These are phyloP conservation scores for Pulveroboletus ravenelii DNA, from an alignment of 768 basidiomycete species.

Conservation along the genomic window DNA sequence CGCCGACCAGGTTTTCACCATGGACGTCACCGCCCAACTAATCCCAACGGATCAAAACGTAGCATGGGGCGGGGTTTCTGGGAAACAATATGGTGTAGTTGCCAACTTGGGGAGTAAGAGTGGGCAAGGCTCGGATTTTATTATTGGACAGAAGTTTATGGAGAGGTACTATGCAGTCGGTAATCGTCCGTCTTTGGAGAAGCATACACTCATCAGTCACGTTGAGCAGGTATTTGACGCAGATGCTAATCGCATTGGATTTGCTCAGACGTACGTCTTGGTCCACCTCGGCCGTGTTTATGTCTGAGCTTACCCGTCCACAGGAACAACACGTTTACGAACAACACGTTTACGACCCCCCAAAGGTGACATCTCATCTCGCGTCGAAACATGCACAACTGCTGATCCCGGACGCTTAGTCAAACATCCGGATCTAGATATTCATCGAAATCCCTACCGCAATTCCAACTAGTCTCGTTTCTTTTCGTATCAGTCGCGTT, in stretches of 20 bases:
- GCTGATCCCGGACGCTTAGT: too few relatives aligned
- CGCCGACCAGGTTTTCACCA: neutral
- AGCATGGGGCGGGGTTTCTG: conserved; percentile 7
- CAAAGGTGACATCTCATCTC: too few relatives aligned
- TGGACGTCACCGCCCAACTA: conserved; percentile 21
- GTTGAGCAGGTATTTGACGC: conserved; percentile 18
- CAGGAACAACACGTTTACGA: conserved; percentile 20
- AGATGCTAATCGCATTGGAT: conserved; percentile 18
- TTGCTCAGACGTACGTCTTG: conserved; percentile 21
- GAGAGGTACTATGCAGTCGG: conserved; percentile 6
- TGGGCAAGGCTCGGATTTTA: neutral
- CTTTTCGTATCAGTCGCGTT: too few relatives aligned
- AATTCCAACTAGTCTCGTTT: too few relatives aligned
- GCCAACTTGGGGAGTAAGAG: neutral
- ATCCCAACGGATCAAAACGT: conserved; percentile 16
- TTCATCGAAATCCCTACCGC: too few relatives aligned
- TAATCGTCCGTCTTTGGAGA: neutral
- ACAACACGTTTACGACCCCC: too few relatives aligned
- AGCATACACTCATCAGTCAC: neutral
- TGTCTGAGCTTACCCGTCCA: neutral
- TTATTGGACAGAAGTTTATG: neutral
- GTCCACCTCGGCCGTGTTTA: neutral
- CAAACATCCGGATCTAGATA: too few relatives aligned
- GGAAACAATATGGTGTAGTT: conserved; percentile 12
- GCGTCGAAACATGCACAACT: too few relatives aligned